Percentiles rank a stretch among this genome's conserved stretches.
Evolutionary conservation across 2,329 filamentous ascomycete genomes (phyloP).

Genomic region (Claviceps maximensis): DNA sequence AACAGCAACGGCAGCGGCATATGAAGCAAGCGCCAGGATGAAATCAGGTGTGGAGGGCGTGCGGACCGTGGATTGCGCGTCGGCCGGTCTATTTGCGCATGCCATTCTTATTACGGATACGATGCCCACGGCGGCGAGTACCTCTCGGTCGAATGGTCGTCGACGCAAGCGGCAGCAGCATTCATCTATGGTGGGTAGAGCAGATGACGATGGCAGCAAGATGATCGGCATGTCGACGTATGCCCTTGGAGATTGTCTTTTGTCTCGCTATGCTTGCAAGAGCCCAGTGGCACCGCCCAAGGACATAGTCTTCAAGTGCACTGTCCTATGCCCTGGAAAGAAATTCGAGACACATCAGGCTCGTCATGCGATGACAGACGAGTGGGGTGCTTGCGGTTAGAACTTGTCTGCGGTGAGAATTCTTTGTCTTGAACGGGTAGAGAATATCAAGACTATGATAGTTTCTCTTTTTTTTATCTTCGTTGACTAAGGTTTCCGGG

Average conservation of each 20-base stretch:
- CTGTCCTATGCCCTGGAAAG: slow-evolving; percentile 2
- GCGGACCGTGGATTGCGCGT: slow-evolving; percentile 2
- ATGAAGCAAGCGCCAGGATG: not conserved
- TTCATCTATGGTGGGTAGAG: not conserved
- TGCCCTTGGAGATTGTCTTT: slow-evolving; percentile 6
- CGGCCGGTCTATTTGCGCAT: not conserved
- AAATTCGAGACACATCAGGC: slow-evolving; percentile 1
- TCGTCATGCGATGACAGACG: slow-evolving; percentile 1
- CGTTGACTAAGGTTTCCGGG: too few relatives aligned
- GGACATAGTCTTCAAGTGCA: slow-evolving; percentile 2
- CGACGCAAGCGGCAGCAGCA: not conserved
- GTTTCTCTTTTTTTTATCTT: too few relatives aligned
- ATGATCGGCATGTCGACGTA: slow-evolving; percentile 6
- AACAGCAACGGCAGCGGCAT: not conserved
- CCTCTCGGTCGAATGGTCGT: not conserved
- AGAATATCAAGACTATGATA: too few relatives aligned
- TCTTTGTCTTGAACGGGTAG: too few relatives aligned
- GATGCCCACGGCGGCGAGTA: not conserved
- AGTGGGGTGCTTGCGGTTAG: slow-evolving; percentile 5
- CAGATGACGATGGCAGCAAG: not conserved
- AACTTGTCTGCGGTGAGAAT: too few relatives aligned
- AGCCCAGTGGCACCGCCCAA: not conserved
- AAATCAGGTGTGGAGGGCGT: not conserved
- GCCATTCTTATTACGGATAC: slow-evolving; percentile 2
- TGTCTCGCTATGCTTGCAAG: slow-evolving; percentile 5